These are phyloP conservation scores for Candida methanosorbosa DNA, from an alignment of 805 yeast species.

Conservation along the genomic window DNA sequence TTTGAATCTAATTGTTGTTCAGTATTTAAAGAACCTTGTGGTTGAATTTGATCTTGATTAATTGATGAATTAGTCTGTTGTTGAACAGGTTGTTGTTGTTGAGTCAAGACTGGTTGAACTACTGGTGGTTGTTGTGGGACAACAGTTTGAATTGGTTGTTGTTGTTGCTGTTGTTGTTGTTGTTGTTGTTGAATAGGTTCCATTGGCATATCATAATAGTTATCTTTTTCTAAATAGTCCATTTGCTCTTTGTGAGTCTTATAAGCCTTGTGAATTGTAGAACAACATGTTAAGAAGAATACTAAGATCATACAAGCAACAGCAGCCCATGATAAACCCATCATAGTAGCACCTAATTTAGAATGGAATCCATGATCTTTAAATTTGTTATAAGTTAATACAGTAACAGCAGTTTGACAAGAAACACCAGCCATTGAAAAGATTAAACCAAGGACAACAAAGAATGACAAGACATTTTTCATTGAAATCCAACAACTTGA, in stretches of 20 bases:
- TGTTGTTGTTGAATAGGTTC: slow-evolving; percentile 2
- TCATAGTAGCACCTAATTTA: slow-evolving; percentile 44
- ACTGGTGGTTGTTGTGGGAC: slow-evolving; percentile 6
- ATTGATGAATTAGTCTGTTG: slow-evolving; percentile 10
- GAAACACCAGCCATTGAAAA: slow-evolving; percentile 57
- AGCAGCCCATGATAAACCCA: slow-evolving; percentile 69
- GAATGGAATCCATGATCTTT: slow-evolving; percentile 32
- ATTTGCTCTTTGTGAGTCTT: slow-evolving; percentile 37
- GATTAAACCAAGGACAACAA: slow-evolving; percentile 42
- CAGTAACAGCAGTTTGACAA: slow-evolving; percentile 67
- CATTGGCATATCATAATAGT: slow-evolving; percentile 2
- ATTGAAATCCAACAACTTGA: slow-evolving; percentile 48
- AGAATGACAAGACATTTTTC: slow-evolving; percentile 44
- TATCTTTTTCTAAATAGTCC: slow-evolving; percentile 11
- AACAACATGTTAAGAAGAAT: slow-evolving; percentile 44
- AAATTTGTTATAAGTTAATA: slow-evolving; percentile 70
- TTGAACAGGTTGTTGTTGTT: slow-evolving; percentile 15
- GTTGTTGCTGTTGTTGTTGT: slow-evolving; percentile 15
- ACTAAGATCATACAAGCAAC: slow-evolving; percentile 42
- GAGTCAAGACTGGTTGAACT: slow-evolving; percentile 7
- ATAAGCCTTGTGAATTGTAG: slow-evolving; percentile 40
- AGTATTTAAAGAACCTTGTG: slow-evolving; percentile 10
- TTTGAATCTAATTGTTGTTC: background rate
- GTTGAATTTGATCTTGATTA: slow-evolving; percentile 9
- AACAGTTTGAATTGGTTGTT: slow-evolving; percentile 11